Percentiles rank a stretch among this genome's conserved stretches.
Conservation (phyloP, 352 stramenopile genomes). For the Globisporangium paddicum region DNA sequence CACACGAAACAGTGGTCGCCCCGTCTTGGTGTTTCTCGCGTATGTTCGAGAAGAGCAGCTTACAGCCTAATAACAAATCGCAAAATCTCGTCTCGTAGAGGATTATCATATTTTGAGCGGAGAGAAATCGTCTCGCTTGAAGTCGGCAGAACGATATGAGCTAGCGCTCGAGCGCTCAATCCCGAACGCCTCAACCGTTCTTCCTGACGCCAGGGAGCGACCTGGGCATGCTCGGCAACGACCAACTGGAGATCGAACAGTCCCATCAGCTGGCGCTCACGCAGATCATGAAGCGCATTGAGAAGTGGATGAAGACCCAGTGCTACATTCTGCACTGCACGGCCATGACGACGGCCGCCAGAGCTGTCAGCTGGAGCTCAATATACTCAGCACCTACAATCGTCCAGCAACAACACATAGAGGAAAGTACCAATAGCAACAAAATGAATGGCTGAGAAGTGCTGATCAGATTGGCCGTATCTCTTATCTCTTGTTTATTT, state of each 20-base stretch:
- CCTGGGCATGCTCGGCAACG: constrained; percentile 53
- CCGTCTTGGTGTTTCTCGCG: too few relatives aligned
- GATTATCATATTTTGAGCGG: too few relatives aligned
- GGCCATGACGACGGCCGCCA: constrained; percentile 14
- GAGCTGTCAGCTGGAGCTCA: neutral
- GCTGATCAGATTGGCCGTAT: neutral
- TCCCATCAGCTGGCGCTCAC: constrained; percentile 51
- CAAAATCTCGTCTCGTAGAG: too few relatives aligned
- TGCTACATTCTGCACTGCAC: constrained; percentile 48
- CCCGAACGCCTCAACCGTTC: constrained; percentile 32
- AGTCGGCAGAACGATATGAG: constrained; percentile 55
- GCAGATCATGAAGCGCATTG: constrained; percentile 56
- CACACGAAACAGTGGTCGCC: too few relatives aligned
- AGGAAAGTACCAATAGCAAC: neutral
- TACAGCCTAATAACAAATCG: too few relatives aligned
- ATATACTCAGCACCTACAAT: neutral
- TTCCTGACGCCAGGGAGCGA: constrained; percentile 47
- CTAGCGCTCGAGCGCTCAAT: constrained; percentile 28
- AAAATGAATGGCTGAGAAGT: neutral
- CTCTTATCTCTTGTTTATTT: neutral
- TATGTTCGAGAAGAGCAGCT: too few relatives aligned
- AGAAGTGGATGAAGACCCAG: constrained; percentile 73
- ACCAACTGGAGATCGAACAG: constrained; percentile 68
- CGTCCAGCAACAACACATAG: neutral
- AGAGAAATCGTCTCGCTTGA: too few relatives aligned